These are phyloP conservation scores for Hemisphaericaspora subhashii DNA, from an alignment of 1,139 yeast genomes.

Conservation along the genomic window DNA sequence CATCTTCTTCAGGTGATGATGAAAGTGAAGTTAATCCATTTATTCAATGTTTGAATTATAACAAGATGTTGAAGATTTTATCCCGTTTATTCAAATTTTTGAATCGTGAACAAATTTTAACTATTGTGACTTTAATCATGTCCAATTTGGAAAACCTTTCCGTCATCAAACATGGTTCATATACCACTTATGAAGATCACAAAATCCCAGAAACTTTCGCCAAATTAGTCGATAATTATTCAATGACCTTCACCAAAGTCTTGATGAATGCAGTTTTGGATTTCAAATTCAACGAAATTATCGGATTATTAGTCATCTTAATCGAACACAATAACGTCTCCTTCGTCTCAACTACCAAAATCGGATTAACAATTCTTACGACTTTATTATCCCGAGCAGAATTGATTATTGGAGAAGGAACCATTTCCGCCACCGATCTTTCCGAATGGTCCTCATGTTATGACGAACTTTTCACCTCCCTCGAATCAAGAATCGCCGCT, in stretches of 20 bases:
- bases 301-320: constrained; percentile 74
- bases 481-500: constrained; percentile 75
- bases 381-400: constrained; percentile 91
- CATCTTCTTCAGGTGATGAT: constrained; percentile 45
- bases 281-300: constrained; percentile 76
- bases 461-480: constrained; percentile 74
- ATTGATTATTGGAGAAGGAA: constrained; percentile 81
- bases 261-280: constrained; percentile 84
- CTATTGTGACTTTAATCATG: constrained; percentile 77
- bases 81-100: constrained; percentile 87
- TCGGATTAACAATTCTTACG: constrained; percentile 85
- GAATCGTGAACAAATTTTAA: constrained; percentile 72
- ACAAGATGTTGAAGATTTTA: constrained; percentile 86
- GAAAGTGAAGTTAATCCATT: constrained; percentile 68
- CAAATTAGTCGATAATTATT: constrained; percentile 76
- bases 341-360: constrained; percentile 75
- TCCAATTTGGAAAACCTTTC: constrained; percentile 79
- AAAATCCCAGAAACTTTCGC: constrained; percentile 55
- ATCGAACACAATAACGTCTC: constrained; percentile 73
- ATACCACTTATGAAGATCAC: constrained; percentile 58
- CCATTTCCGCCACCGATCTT: constrained; percentile 56
- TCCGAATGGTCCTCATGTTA: constrained; percentile 82
- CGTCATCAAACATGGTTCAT: constrained; percentile 77
- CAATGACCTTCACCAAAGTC: constrained; percentile 80
- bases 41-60: constrained; percentile 77